phyloP scores from a whole-genome alignment of 2,329 filamentous ascomycete genomes.

The Scytalidium lignicola region DNA sequence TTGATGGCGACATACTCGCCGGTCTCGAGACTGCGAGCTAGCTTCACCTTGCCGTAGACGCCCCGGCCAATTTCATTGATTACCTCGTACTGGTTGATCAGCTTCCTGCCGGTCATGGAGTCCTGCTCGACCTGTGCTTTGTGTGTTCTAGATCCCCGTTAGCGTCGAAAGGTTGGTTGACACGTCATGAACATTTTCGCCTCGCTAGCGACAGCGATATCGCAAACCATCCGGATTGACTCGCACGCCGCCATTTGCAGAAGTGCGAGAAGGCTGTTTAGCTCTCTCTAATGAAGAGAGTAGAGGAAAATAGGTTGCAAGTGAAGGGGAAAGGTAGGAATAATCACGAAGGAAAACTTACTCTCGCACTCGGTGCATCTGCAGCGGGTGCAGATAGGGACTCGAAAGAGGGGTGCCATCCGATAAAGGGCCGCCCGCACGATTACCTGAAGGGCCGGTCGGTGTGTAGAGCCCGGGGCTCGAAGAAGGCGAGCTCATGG shows the following conservation, averaged over 20 bases:
- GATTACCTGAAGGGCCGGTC: conserved; percentile 26
- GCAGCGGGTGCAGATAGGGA: conserved; percentile 64
- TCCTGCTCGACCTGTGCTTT: conserved; percentile 89
- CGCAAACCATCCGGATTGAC: neutral
- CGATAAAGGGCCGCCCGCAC: conserved; percentile 35
- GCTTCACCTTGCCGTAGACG: conserved; percentile 95
- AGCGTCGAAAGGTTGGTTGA: neutral
- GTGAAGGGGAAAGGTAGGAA: neutral
- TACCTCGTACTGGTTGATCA: conserved; percentile 97
- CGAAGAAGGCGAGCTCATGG: conserved; percentile 53
- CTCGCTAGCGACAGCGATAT: neutral
- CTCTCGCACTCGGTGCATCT: conserved; percentile 72
- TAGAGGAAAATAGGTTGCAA: conserved; percentile 4
- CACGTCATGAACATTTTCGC: neutral
- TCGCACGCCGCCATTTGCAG: neutral
- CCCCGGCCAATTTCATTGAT: conserved; percentile 94
- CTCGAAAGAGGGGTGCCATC: conserved; percentile 48
- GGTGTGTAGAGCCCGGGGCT: conserved; percentile 60
- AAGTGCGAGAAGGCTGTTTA: too few species aligned
- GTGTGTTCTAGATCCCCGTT: conserved; percentile 61
- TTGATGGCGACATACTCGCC: conserved; percentile 90
- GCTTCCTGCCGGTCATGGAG: conserved; percentile 81
- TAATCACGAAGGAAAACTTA: conserved; percentile 45
- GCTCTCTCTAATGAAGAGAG: too few species aligned
- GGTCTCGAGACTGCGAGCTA: conserved; percentile 74